Evolutionary conservation across 2,329 filamentous ascomycete genomes (phyloP), one percentile per base, ranked within the genome.

Genomic region (Alternaria longipes): DNA sequence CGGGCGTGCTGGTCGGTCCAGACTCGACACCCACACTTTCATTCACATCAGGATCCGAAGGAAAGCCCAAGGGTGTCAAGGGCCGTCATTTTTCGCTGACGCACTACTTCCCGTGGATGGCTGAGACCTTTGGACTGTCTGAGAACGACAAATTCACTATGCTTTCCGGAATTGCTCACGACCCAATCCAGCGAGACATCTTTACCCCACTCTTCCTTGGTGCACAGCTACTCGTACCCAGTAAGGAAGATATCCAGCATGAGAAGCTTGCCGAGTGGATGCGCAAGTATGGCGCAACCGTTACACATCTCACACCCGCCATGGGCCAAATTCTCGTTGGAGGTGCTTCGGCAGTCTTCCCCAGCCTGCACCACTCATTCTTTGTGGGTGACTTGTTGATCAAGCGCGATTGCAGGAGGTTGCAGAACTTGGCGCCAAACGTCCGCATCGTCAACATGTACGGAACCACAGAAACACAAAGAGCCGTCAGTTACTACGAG

Each of bases 271-370:
- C 90, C 5, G 93, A 97, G 74, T 99, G 95, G 95, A 92, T 97
- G 85, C 84, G 85, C 54, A 87, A 90, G 54, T 87, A 91, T 73
- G 81, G 85, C 56, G 88, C 91, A 3, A 97, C 90, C 16, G 91
- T 93, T 20, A 93, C 91, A 12, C 95, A 98, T 79, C 81, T 98
- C 40, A 99, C 95, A 1, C 95, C 95, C 9, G 95, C 95, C 59
- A 97, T 98, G 94, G 94, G 94, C 56, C 92, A 97, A 71, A 95
- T 98, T 63, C 82, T 98, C 2, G 90, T 94, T n/a, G 94, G 93
- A 44, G 92, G 91, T 67, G 91, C 93, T 24, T 89, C 83, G 3
- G 89, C 92, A 0, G 80, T 91, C 67, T 96, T 97, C 72, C 90
- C 92, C 1, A 84, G 86, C 12, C 83, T 98, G n/a, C 85, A 90